phyloP scores from a whole-genome alignment of 2,329 filamentous ascomycete genomes.

The Shiraia bambusicola region DNA sequence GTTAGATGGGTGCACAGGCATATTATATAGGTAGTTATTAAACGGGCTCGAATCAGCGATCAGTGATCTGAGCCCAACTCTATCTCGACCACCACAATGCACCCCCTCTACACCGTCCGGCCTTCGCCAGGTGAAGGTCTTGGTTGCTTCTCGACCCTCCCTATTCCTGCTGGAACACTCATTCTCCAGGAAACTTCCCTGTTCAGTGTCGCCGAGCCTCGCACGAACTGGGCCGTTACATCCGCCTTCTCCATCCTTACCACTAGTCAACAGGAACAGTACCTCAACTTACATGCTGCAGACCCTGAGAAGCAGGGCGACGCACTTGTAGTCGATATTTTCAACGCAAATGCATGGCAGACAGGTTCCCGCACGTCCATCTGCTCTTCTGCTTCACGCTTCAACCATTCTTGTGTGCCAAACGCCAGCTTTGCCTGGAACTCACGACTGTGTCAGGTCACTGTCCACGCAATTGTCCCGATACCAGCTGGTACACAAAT shows the following conservation, averaged over 20 bases:
- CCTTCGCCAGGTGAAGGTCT: conserved; percentile 38
- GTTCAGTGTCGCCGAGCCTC: conserved; percentile 31
- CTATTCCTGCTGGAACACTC: conserved; percentile 35
- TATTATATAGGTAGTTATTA: no score
- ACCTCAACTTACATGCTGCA: conserved; percentile 16
- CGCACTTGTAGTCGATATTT: conserved; percentile 21
- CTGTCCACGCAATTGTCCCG: conserved; percentile 30
- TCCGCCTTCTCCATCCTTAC: conserved; percentile 11
- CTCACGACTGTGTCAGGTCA: conserved; percentile 6
- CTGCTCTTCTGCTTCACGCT: conserved; percentile 33
- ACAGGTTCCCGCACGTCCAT: conserved; percentile 22
- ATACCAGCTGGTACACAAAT: conserved; percentile 36
- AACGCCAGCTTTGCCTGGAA: conserved; percentile 37
- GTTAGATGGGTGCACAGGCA: no score
- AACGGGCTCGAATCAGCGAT: no score
- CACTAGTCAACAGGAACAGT: conserved; percentile 10
- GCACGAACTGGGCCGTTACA: conserved; percentile 17
- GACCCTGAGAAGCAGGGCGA: conserved; percentile 1
- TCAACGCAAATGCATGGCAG: conserved; percentile 26
- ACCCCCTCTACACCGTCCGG: conserved; percentile 16
- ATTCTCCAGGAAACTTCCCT: conserved; percentile 42
- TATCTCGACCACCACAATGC: conserved; percentile 6
- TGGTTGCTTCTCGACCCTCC: conserved; percentile 37
- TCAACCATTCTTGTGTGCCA: conserved; percentile 41
- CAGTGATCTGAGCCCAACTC: neutral